Base-by-base conservation (phyloP, 2,329 filamentous ascomycete genomes). In the Alternaria sp. region DNA sequence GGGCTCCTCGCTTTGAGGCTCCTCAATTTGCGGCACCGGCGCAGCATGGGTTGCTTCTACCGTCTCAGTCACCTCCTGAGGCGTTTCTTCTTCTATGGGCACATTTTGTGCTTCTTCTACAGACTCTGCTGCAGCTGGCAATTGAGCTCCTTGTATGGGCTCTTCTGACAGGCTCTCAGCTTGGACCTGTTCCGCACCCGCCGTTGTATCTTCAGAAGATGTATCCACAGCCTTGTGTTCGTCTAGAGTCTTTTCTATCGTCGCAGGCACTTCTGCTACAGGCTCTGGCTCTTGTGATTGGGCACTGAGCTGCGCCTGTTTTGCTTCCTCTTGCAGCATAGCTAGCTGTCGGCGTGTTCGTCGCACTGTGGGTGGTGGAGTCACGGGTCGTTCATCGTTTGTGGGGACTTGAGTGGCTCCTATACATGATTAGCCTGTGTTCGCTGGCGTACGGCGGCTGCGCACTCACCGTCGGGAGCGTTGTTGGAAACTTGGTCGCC, bases 341-440 rank as follows among this genome's bases (percentile, higher is more conserved):
- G 74, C 73, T 57, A 78, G 58, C 61, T 78, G 76, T 43, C 76
- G 74, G 48, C 77, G 74, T 36, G 76, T 78, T 55, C 72, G 71
- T 58, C 74, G 72, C 12, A 72, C 63, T 30, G 75, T 74, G 18
- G 73, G 63, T 6, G 72, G 67, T 16, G 74, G 72, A 12, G 54
- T 65, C 20, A 66, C 66, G 11, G 70, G 70, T n/a, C 60, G 62
- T 50, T 74, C 64, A 34, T 73, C 66, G 45, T 54, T 58, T 54
- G 65, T 52, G 14, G 70, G 63, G 16, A 61, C 50, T 60, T 72
- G 63, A 44, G 63, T 64, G 32, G 60, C 54, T 62, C 69, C 73
- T 74, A 60, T 20, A 54, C 51, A 41, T 54, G 10, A 52, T 74
- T 63, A 73, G 72, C 62, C 56, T n/a, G 43, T 28, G 36, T 43